Evolutionary conservation across 192 early-diverging fungal genomes (phyloP), one percentile per base, ranked within the genome.

Genomic region (Linnemannia zychae): DNA sequence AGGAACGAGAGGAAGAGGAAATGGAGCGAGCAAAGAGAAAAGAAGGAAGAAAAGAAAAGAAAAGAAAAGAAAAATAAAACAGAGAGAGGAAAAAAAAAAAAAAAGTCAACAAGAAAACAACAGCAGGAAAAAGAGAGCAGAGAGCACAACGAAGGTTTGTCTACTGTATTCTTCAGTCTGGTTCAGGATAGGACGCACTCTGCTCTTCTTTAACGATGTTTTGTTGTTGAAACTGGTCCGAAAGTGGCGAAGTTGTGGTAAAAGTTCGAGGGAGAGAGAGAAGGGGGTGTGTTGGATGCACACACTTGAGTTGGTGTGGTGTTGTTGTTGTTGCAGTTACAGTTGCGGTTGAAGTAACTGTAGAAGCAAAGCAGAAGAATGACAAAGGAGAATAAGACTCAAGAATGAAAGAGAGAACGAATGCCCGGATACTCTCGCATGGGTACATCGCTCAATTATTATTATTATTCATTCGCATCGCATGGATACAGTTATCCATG

Each of bases 381-480:
- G 57, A 31, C 57, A 24, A 63, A 63, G 28, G 9, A 63, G 31
- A 15, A 28, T 11, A 13, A 31, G 13, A 15, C 3, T 3, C 9
- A 44, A 44, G 31, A 63, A 28, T 6, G 15, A 63, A 31, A 31
- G 13, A 63, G 3, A 60, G 24, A 63, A 28, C 22, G n/a, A 57
- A n/a, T 63, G 40, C 40, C 57, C 57, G 28, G 24, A 63, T 63
- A 63, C 57, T 28, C 57, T 31, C 57, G 12, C 24, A 31, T 57
- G 57, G 57, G 57, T 63, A 63, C 57, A 63, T 63, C 57, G 57
- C 28, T 31, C 57, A 63, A 44, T 44, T 9, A 44, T 44, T 63
- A 53, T n/a, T 53, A 63, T 63, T 63, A 63, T 63, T 63, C 57
- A 63, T 63, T 63, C 57, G 28, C 57, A 33, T 63, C 40, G 40